Evolutionary conservation across 768 basidiomycete species (phyloP), one percentile per base, ranked within the genome.

Genomic region (Dacryopinax spathularia): DNA sequence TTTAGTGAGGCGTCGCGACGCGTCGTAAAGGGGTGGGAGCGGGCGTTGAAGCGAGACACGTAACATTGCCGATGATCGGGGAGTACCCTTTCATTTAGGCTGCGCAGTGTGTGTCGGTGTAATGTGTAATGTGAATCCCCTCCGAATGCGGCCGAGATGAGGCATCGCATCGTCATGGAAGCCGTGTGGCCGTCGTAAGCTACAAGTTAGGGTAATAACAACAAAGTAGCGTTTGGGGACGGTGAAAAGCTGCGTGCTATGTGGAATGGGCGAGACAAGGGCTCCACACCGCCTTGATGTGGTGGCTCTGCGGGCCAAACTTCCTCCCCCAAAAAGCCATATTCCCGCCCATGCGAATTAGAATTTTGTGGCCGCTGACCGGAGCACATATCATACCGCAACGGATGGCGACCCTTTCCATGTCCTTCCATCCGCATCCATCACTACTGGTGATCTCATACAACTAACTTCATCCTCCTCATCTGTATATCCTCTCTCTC

Each of bases 281-380:
- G 48, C 48, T 56, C 48, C 48, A 56, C 48, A 13, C n/a, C n/a
- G 48, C 48, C 48, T 56, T 56, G n/a, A n/a, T n/a, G n/a, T n/a
- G n/a, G 48, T 56, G 48, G 48, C 48, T 56, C 48, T 56, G 29
- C 48, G 48, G 48, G 48, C 48, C 13, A 9, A 10, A 15, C 18
- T 20, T 22, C 22, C 48, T 29, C 18, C 6, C 10, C n/a, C n/a
- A n/a, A n/a, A n/a, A n/a, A n/a, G n/a, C n/a, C n/a, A n/a, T n/a
- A n/a, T n/a, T n/a, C n/a, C n/a, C n/a, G n/a, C n/a, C n/a, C 5
- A 27, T 56, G 25, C 48, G 48, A 56, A 56, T 25, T 56, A 56
- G 48, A 56, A 56, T 56, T 56, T 56, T 56, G 7, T 20, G 15
- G 48, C 48, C 48, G 29, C 25, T 31, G 13, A 41, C 18, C 4